Evolutionary conservation across 768 basidiomycete genomes (phyloP).

Genomic region (Leccinellum luteum): DNA sequence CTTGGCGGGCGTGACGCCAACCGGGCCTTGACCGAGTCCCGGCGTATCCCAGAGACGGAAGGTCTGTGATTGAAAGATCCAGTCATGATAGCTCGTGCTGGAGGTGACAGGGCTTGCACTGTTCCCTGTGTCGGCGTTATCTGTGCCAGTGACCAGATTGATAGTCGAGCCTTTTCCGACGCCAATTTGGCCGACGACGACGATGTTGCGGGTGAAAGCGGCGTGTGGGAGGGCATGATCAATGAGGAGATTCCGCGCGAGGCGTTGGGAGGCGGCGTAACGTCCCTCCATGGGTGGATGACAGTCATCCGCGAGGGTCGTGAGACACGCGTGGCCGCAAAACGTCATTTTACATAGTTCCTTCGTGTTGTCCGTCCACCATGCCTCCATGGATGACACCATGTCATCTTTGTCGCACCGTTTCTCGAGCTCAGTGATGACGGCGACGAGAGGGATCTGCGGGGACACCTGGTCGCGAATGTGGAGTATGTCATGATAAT

Average conservation of each 20-base stretch:
- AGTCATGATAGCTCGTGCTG: slow-evolving; percentile 24
- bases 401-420: slow-evolving; percentile 9
- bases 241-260: slow-evolving; percentile 22
- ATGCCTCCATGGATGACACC: slow-evolving; percentile 21
- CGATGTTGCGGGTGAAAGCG: slow-evolving; percentile 26
- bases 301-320: slow-evolving; percentile 22
- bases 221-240: slow-evolving; percentile 17
- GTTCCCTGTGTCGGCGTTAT: slow-evolving; percentile 15
- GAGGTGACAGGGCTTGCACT: slow-evolving; percentile 17
- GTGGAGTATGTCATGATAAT: slow-evolving; percentile 14
- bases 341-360: slow-evolving; percentile 11
- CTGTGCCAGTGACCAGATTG: slow-evolving; percentile 15
- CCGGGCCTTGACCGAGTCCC: slow-evolving; percentile 15
- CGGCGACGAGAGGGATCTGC: slow-evolving; percentile 22
- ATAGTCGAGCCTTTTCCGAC: slow-evolving; percentile 23
- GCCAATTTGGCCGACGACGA: slow-evolving; percentile 41
- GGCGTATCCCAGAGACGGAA: slow-evolving; percentile 29
- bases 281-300: slow-evolving; percentile 19
- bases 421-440: slow-evolving; percentile 27
- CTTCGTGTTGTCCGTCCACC: slow-evolving; percentile 19
- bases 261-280: slow-evolving; percentile 12
- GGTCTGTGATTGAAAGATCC: slow-evolving; percentile 20
- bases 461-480: slow-evolving; percentile 22
- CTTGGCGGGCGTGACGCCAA: slow-evolving; percentile 7
- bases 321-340: slow-evolving; percentile 22